Percentiles rank a stretch among this genome's conserved stretches.
Conservation (phyloP, 2,329 filamentous ascomycete genomes). For the Aspergillus viridinutans region DNA sequence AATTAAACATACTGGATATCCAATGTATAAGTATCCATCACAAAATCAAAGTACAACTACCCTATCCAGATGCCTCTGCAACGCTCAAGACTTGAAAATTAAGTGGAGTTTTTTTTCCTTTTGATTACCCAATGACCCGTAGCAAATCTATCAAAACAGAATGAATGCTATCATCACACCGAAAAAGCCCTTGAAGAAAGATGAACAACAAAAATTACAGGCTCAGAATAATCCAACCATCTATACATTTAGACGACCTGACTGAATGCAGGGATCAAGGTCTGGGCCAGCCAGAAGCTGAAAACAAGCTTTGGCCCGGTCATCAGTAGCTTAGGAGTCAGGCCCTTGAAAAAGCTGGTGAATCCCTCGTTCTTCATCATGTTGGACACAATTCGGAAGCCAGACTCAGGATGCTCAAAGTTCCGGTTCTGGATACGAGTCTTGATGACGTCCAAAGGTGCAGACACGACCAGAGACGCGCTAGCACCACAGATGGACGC, state of each 20-base stretch:
- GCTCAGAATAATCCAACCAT: slow-evolving; percentile 12
- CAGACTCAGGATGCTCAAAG: slow-evolving; percentile 95
- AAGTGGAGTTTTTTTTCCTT: slow-evolving; percentile 18
- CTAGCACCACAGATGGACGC: slow-evolving; percentile 93
- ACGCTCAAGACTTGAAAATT: slow-evolving; percentile 3
- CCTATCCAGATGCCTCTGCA: background rate
- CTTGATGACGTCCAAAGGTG: slow-evolving; percentile 95
- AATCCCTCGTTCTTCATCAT: slow-evolving; percentile 91
- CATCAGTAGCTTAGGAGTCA: slow-evolving; percentile 97
- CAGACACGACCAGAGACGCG: slow-evolving; percentile 93
- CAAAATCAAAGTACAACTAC: background rate
- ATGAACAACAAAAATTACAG: slow-evolving; percentile 8
- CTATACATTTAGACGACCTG: slow-evolving; percentile 51
- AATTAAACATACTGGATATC: background rate
- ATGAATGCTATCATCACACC: slow-evolving; percentile 15
- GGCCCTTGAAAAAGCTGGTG: slow-evolving; percentile 91
- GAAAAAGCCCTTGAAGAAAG: slow-evolving; percentile 8
- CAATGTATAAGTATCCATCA: background rate
- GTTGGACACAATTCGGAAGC: slow-evolving; percentile 83
- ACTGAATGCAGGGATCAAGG: slow-evolving; percentile 89
- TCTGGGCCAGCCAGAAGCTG: slow-evolving; percentile 99
- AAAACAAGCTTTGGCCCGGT: slow-evolving; percentile 98
- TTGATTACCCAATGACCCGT: slow-evolving; percentile 7
- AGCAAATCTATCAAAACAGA: slow-evolving; percentile 15
- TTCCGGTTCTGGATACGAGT: slow-evolving; percentile 97